Evolutionary conservation across 116 monocot species (phyloP), one percentile per base, ranked within the genome.

Genomic region (Zostera marina): DNA sequence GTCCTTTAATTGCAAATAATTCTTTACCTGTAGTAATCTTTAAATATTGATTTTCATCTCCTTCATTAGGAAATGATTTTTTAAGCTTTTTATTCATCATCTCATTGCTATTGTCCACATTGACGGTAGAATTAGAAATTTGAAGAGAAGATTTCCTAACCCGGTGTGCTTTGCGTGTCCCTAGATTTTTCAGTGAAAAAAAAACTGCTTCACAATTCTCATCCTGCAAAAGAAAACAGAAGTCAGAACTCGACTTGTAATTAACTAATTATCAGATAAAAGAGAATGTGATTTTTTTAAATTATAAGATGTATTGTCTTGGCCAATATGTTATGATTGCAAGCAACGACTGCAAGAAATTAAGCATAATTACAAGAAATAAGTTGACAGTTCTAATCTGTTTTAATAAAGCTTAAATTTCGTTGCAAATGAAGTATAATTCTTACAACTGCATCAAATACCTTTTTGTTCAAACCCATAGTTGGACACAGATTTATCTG

Each of bases 1-100:
- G 59, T 16, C 51, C 48, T 20, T 43, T 11, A 54, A 14, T 67
- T 42, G 4, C 68, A 73, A 47, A 11, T 20, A 21, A 23, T 44
- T 49, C 64, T 61, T 1, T 32, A 32, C 32, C 4, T 5, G 2
- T 32, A 32, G 32, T 32, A 32, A 32, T 32, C 32, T 32, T 1
- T 5, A 32, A 32, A 32, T 1, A 5, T 32, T 32, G 39, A 19
- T 45, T 22, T 47, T 46, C 26, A 22, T 61, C 26, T 22, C 47
- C 26, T 11, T n/a, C 22, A 47, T 61, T 47, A 9, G 32, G 32
- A 32, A 32, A 1, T 3, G 32, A 32, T 21, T 24, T 22, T 39
- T 16, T 15, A 32, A 15, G 14, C 8, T 45, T 22, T 47, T 46
- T 22, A 22, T 61, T 47, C 12, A 47, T 46, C 20, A 25, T 32